Conservation (phyloP, 257 asterid genomes). For the Jaltomata sinuosa region DNA sequence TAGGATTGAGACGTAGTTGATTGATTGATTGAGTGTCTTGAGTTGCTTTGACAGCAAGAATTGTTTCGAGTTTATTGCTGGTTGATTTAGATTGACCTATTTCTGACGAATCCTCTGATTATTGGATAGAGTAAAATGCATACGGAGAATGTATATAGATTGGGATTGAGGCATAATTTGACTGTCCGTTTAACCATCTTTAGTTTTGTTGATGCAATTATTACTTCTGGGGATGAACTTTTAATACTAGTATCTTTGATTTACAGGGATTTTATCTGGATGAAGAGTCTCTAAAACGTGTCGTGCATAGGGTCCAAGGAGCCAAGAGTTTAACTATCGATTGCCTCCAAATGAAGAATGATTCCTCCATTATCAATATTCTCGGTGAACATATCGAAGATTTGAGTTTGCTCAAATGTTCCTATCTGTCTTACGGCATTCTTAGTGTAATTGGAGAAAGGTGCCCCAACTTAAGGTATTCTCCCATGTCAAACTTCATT, state of each 20-base stretch:
- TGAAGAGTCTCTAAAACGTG: slow-evolving; percentile 30
- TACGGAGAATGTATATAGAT: background rate
- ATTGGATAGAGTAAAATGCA: background rate
- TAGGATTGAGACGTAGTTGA: background rate
- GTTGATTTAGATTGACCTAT: background rate
- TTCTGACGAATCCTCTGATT: background rate
- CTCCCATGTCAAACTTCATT: background rate
- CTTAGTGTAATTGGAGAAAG: slow-evolving; percentile 34
- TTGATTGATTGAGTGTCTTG: background rate
- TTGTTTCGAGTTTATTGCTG: background rate
- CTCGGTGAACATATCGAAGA: slow-evolving; percentile 47
- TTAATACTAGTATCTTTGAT: background rate
- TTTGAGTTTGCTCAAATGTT: slow-evolving; percentile 60
- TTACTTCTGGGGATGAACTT: background rate
- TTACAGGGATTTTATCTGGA: slow-evolving; percentile 51
- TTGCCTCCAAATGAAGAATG: slow-evolving; percentile 44
- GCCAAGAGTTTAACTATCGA: slow-evolving; percentile 42
- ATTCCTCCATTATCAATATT: slow-evolving; percentile 24
- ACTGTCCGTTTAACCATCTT: background rate
- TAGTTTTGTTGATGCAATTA: background rate
- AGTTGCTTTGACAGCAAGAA: background rate
- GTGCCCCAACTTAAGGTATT: slow-evolving; percentile 67
- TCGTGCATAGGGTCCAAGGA: slow-evolving; percentile 25
- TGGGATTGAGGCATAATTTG: background rate
- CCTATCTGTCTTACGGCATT: slow-evolving; percentile 29